Percentiles rank a stretch among this genome's conserved stretches.
Conservation (phyloP, 148 eudicot species). For the Gaultheria prostrata region DNA sequence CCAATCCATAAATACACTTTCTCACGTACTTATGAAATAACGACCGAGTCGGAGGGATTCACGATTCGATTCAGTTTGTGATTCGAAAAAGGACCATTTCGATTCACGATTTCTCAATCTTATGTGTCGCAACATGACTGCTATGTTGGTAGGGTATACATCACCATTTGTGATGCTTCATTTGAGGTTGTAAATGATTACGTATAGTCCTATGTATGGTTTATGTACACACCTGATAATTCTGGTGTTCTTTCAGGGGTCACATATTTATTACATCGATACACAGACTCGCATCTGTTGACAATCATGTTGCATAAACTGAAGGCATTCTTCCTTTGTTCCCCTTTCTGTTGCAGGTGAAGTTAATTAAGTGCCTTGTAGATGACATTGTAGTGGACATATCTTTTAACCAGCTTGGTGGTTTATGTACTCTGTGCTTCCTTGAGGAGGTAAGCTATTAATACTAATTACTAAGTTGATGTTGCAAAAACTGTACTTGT, state of each 20-base stretch:
- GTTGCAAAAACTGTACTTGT: not conserved
- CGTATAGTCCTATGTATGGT: not conserved
- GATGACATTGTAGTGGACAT: slow-evolving; percentile 77
- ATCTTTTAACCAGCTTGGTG: slow-evolving; percentile 81
- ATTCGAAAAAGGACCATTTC: no score
- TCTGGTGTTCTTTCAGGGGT: not conserved
- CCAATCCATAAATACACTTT: no score
- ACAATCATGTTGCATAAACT: slow-evolving; percentile 61
- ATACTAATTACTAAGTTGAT: not conserved
- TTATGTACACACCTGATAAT: not conserved
- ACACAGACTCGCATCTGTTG: slow-evolving; percentile 37
- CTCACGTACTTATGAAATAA: no score
- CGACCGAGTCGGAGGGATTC: no score
- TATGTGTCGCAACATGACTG: not conserved
- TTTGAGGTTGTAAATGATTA: not conserved
- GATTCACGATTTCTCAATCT: no score
- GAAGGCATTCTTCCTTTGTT: slow-evolving; percentile 66
- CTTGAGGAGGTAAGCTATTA: slow-evolving; percentile 60
- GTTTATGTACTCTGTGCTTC: slow-evolving; percentile 79
- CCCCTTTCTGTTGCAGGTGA: slow-evolving; percentile 66
- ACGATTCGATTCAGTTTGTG: no score
- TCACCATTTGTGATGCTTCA: not conserved
- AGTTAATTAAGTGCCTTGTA: slow-evolving; percentile 73
- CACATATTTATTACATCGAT: not conserved
- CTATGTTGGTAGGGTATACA: not conserved